Evolutionary conservation across 306 rosid genomes (phyloP).

Genomic region (Casuarina cunninghamiana): DNA sequence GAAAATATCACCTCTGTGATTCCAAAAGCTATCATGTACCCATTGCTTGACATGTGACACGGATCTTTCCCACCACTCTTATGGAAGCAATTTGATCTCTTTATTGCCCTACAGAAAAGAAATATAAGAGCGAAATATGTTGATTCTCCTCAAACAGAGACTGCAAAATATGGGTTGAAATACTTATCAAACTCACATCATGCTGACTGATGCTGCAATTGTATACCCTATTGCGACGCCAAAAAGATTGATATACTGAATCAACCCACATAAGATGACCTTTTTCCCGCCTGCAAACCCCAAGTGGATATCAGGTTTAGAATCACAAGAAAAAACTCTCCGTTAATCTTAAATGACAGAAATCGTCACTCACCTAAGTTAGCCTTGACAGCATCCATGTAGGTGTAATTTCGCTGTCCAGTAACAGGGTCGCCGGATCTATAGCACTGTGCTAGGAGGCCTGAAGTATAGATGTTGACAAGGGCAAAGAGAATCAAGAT

Average conservation of each 20-base stretch:
- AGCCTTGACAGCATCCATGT: slow-evolving; percentile 75
- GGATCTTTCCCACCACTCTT: slow-evolving; percentile 71
- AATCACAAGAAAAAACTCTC: neutral
- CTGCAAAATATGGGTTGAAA: neutral
- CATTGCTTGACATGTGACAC: slow-evolving; percentile 77
- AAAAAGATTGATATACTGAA: slow-evolving; percentile 66
- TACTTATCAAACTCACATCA: slow-evolving; percentile 59
- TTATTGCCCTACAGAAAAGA: slow-evolving; percentile 48
- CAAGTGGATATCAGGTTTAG: slow-evolving; percentile 14
- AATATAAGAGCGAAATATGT: neutral
- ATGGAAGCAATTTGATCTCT: slow-evolving; percentile 75
- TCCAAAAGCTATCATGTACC: slow-evolving; percentile 73
- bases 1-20: slow-evolving; percentile 61
- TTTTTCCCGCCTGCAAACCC: slow-evolving; percentile 59
- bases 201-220: slow-evolving; percentile 80
- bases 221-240: slow-evolving; percentile 72
- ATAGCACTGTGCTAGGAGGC: slow-evolving; percentile 58
- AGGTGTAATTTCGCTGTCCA: slow-evolving; percentile 76
- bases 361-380: slow-evolving; percentile 48
- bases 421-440: slow-evolving; percentile 49
- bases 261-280: slow-evolving; percentile 57
- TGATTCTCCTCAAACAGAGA: neutral
- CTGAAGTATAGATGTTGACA: slow-evolving; percentile 64
- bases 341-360: neutral
- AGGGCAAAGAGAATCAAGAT: slow-evolving; percentile 60